These are phyloP conservation scores for Austroboletus rostrupii DNA, from an alignment of 1,284 basidiomycete genomes.

Conservation along the genomic window DNA sequence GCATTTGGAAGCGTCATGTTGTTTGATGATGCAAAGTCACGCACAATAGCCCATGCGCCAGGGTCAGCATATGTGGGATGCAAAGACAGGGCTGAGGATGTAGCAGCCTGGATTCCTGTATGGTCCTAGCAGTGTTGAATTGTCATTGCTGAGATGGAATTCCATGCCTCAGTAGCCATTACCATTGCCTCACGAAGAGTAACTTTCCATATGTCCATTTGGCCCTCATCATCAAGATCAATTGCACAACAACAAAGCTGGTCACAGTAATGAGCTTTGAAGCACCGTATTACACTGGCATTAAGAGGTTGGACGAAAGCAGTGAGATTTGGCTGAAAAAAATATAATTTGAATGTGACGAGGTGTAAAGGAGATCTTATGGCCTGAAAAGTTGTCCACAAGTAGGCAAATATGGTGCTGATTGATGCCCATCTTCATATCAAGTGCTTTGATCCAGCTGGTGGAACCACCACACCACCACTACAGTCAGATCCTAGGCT, in stretches of 20 bases:
- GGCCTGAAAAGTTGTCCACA: constrained; percentile 25
- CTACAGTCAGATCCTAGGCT: too few species aligned
- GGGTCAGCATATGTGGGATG: background rate
- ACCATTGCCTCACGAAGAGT: constrained; percentile 29
- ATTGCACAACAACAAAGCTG: constrained; percentile 20
- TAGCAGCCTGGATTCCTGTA: constrained; percentile 1
- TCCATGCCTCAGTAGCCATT: constrained; percentile 11
- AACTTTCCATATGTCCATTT: constrained; percentile 29
- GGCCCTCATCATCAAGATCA: constrained; percentile 25
- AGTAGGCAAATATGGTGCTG: constrained; percentile 19
- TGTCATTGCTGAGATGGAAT: constrained; percentile 10
- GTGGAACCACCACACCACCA: too few species aligned
- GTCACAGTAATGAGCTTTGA: constrained; percentile 30
- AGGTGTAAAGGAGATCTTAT: constrained; percentile 9
- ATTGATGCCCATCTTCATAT: constrained; percentile 14
- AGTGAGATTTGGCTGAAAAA: constrained; percentile 24
- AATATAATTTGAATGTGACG: constrained; percentile 22
- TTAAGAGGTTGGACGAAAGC: constrained; percentile 30
- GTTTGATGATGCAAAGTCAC: background rate
- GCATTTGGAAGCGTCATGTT: background rate
- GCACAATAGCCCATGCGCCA: too few species aligned
- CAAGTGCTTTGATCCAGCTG: constrained; percentile 12
- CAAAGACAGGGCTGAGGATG: background rate
- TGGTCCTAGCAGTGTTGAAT: constrained; percentile 30
- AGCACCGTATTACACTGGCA: constrained; percentile 30